Evolutionary conservation across 148 eudicot genomes (phyloP), one percentile per base, ranked within the genome.

Genomic region (Persicaria maculosa): DNA sequence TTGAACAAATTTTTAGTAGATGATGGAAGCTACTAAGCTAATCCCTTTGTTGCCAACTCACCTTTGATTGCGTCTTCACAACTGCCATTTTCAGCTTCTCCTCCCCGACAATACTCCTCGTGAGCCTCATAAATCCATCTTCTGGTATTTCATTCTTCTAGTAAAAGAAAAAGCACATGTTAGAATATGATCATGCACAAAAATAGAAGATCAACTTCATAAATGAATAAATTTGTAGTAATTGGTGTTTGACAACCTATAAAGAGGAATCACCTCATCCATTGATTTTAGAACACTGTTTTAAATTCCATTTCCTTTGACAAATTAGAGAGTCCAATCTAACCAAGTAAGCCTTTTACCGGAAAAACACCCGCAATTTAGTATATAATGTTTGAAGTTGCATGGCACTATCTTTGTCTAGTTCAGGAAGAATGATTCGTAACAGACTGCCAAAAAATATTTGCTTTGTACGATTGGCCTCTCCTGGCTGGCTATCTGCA

Each of bases 11-110:
- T 9, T 31, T 44, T 8, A 36, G 31, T 65, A 68, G n/a, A 15
- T 48, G 17, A 11, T 15, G 25, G 31, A 72, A 71, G 2, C 20
- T 47, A 40, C 52, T 1, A 72, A 71, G 2, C 20, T 47, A 40
- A 65, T 1, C 71, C 5, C 47, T 70, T 82, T 31, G 3, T 1
- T 31, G 40, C 40, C 40, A 31, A 31, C 40, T 31, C 40, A 1
- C 40, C 40, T 31, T 31, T 31, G 40, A 31, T 31, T 31, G 40
- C 40, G 2, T 31, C 40, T 1, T 31, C 40, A 31, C 3, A 50
- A 91, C 85, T 44, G 98, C 97, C 89, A 89, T 75, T 78, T 86
- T 89, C 50, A 93, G 82, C 95, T 89, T 91, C 74, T 91, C 90
- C 78, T 93, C 98, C 72, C 98, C 98, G 7, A 91, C 91, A 82